phyloP scores from a whole-genome alignment of 2,329 filamentous ascomycete species.

The Amphichorda felina region DNA sequence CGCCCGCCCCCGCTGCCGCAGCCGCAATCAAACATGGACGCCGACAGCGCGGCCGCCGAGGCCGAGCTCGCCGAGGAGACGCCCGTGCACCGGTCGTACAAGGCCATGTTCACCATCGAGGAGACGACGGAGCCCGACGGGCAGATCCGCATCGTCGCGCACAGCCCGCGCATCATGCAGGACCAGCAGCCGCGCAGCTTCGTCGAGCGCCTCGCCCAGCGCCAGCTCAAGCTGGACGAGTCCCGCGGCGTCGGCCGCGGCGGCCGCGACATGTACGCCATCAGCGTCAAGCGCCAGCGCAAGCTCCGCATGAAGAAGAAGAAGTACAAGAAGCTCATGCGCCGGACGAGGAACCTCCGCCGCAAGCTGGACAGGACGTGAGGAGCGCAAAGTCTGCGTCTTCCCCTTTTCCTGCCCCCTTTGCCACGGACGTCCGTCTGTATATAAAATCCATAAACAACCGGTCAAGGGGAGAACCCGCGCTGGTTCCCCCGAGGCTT shows the following conservation, averaged over 20 bases:
- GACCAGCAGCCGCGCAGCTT: conserved; percentile 43
- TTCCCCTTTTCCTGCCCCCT: no score
- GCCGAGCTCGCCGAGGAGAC: conserved; percentile 20
- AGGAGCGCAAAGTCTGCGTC: conserved; percentile 5
- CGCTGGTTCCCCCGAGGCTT: no score
- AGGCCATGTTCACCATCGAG: conserved; percentile 55
- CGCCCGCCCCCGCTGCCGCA: conserved; percentile 71
- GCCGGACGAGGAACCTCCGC: conserved; percentile 76
- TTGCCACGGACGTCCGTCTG: no score
- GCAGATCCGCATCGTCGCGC: conserved; percentile 46
- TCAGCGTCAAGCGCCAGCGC: conserved; percentile 84
- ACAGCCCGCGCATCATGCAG: conserved; percentile 45
- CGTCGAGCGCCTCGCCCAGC: conserved; percentile 56
- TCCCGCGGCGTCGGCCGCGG: conserved; percentile 34
- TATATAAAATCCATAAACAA: no score
- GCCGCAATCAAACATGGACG: conserved; percentile 33
- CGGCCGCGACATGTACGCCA: conserved; percentile 56
- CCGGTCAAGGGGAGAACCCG: no score
- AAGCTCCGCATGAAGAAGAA: conserved; percentile 99
- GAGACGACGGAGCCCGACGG: conserved; percentile 49
- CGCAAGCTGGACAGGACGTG: conserved; percentile 67
- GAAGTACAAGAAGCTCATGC: conserved; percentile 99
- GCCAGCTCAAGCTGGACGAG: conserved; percentile 49
- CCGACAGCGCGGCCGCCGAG: conserved; percentile 15
- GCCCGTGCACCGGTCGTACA: conserved; percentile 45